Conservation (phyloP, 2,329 filamentous ascomycete genomes). For the Aspergillus sp. region DNA sequence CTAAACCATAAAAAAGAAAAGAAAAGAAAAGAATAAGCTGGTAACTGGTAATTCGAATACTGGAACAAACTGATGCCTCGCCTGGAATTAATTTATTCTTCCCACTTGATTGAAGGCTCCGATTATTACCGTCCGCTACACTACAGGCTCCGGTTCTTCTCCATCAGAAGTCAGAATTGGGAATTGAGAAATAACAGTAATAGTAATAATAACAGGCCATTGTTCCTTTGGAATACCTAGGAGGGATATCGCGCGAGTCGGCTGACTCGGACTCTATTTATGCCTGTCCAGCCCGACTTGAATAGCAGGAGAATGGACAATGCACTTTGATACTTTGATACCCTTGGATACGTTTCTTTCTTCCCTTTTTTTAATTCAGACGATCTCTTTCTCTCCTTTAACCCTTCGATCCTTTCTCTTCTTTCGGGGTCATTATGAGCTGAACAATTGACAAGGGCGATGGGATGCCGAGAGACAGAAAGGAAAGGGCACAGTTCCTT, state of each 20-base stretch:
- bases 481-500: too few species aligned
- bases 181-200: neutral
- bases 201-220: neutral
- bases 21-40: neutral
- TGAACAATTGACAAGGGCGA: neutral
- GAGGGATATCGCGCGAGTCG: neutral
- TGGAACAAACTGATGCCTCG: conserved; percentile 1
- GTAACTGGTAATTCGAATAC: neutral
- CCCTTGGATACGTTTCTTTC: neutral
- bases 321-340: neutral
- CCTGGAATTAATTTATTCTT: conserved; percentile 1
- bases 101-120: neutral
- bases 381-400: neutral
- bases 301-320: neutral
- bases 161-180: neutral
- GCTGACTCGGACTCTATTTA: neutral
- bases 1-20: conserved; percentile 1
- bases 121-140: neutral
- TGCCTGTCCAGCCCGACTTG: neutral
- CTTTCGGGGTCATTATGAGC: neutral
- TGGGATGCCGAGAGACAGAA: too few species aligned
- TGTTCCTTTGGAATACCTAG: neutral
- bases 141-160: neutral
- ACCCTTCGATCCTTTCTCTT: too few species aligned
- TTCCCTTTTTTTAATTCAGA: neutral